These are phyloP conservation scores for Picochlorum sp. DNA, from an alignment of 139 green algal species.

Conservation along the genomic window DNA sequence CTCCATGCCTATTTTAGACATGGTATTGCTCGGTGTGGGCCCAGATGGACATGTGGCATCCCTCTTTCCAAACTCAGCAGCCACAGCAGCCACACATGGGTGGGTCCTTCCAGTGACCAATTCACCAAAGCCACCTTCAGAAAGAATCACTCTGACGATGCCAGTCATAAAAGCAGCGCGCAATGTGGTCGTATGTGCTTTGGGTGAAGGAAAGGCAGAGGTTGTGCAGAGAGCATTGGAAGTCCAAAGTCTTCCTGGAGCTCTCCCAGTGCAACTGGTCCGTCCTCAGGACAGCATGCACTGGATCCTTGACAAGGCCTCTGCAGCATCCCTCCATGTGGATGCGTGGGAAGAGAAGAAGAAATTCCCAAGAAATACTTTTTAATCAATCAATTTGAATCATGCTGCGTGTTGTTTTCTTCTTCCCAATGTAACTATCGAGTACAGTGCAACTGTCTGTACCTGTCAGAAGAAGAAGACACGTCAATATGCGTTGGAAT, in stretches of 20 bases:
- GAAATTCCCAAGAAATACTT: conserved; percentile 45
- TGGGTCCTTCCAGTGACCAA: conserved; percentile 85
- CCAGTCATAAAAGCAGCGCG: conserved; percentile 76
- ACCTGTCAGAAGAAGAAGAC: too few relatives aligned
- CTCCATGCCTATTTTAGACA: conserved; percentile 70
- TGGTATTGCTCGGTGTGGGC: conserved; percentile 90
- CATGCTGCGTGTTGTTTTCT: not conserved
- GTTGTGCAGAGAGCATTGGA: conserved; percentile 81
- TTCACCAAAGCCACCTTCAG: conserved; percentile 92
- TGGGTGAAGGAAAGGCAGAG: conserved; percentile 63
- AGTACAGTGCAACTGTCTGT: too few relatives aligned
- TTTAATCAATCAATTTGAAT: conserved; percentile 6
- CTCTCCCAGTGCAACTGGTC: conserved; percentile 83
- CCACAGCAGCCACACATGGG: conserved; percentile 36
- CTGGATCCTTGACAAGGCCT: conserved; percentile 46
- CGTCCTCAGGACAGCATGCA: conserved; percentile 45
- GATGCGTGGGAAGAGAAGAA: conserved; percentile 61
- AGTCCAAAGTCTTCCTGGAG: conserved; percentile 76
- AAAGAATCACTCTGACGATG: conserved; percentile 92
- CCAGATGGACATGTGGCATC: conserved; percentile 95
- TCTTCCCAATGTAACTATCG: too few relatives aligned
- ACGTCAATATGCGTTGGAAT: too few relatives aligned
- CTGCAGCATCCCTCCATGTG: conserved; percentile 45
- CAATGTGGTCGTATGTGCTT: conserved; percentile 33
- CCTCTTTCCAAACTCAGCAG: conserved; percentile 86